Evolutionary conservation across 2,329 filamentous ascomycete genomes (phyloP).

Genomic region (Myrmaecium sp.): DNA sequence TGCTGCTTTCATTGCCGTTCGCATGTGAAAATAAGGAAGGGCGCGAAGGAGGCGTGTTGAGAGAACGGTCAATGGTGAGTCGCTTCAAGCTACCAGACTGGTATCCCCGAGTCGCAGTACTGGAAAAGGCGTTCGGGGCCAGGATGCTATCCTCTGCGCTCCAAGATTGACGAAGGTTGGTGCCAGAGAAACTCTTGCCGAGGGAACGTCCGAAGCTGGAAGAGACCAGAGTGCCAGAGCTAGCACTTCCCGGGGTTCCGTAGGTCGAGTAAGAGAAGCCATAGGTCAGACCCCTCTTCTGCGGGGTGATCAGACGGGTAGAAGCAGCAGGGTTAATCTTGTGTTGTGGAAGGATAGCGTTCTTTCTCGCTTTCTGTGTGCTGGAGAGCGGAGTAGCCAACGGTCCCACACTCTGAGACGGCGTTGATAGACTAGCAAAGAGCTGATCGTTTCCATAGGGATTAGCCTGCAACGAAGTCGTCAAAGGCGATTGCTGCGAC

Average conservation of each 20-base stretch:
- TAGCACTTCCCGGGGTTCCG: slow-evolving; percentile 56
- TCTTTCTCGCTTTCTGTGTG: slow-evolving; percentile 59
- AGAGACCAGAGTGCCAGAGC: slow-evolving; percentile 17
- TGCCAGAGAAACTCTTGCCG: slow-evolving; percentile 77
- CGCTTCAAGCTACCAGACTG: slow-evolving; percentile 54
- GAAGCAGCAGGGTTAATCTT: slow-evolving; percentile 71
- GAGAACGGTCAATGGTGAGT: slow-evolving; percentile 75
- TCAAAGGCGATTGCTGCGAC: slow-evolving; percentile 37
- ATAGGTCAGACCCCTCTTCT: slow-evolving; percentile 56
- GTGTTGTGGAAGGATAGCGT: slow-evolving; percentile 67
- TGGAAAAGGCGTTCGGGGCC: slow-evolving; percentile 68
- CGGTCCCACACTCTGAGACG: slow-evolving; percentile 63
- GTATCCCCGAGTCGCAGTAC: slow-evolving; percentile 28
- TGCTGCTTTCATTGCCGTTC: slow-evolving; percentile 32
- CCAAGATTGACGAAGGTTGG: slow-evolving; percentile 67
- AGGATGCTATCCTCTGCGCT: slow-evolving; percentile 75
- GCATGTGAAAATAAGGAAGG: slow-evolving; percentile 36
- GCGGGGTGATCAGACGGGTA: slow-evolving; percentile 65
- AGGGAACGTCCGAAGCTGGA: slow-evolving; percentile 55
- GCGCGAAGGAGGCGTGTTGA: slow-evolving; percentile 49
- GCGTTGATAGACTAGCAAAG: slow-evolving; percentile 54
- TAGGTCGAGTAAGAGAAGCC: slow-evolving; percentile 91
- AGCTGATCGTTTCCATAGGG: slow-evolving; percentile 82
- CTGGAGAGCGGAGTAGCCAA: slow-evolving; percentile 77
- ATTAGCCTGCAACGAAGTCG: slow-evolving; percentile 66